These are phyloP conservation scores for Tieghemostelium lacteum DNA, from an alignment of 78 protist species.

Conservation along the genomic window DNA sequence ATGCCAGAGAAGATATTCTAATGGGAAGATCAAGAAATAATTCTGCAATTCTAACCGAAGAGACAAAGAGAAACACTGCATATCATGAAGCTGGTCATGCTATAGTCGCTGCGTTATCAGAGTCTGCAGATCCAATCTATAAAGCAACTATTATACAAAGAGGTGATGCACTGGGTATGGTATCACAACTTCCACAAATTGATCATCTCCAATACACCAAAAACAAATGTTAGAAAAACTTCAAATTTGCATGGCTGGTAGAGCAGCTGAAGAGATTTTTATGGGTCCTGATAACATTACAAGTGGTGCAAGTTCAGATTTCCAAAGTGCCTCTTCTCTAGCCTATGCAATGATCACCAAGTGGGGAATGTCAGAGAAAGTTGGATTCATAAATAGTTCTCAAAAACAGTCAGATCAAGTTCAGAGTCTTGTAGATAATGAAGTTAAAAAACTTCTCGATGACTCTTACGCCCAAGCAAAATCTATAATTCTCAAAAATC, in stretches of 20 bases:
- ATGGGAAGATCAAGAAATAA: constrained; percentile 74
- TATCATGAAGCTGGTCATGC: constrained; percentile 99
- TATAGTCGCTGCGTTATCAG: constrained; percentile 87
- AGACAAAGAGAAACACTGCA: constrained; percentile 84
- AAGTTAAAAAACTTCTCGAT: constrained; percentile 66
- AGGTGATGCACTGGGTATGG: constrained; percentile 91
- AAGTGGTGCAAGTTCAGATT: constrained; percentile 77
- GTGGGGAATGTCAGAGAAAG: constrained; percentile 88
- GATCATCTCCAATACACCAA: constrained; percentile 66
- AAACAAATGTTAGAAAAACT: constrained; percentile 87
- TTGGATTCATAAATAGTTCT: constrained; percentile 57
- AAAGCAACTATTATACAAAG: constrained; percentile 97
- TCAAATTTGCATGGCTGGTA: constrained; percentile 93
- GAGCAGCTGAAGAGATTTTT: constrained; percentile 95
- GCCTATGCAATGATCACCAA: constrained; percentile 86
- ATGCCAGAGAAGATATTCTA: constrained; percentile 92
- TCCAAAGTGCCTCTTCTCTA: constrained; percentile 54
- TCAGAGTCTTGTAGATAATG: constrained; percentile 75
- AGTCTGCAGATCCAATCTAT: constrained; percentile 92
- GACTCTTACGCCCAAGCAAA: constrained; percentile 79
- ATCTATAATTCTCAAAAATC: constrained; percentile 46
- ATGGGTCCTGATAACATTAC: constrained; percentile 90
- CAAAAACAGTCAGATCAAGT: constrained; percentile 74
- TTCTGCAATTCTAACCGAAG: constrained; percentile 81
- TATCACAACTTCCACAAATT: constrained; percentile 83